Evolutionary conservation across 2,329 filamentous ascomycete species (phyloP), one percentile per base, ranked within the genome.

Genomic region (Colletotrichum tanaceti): DNA sequence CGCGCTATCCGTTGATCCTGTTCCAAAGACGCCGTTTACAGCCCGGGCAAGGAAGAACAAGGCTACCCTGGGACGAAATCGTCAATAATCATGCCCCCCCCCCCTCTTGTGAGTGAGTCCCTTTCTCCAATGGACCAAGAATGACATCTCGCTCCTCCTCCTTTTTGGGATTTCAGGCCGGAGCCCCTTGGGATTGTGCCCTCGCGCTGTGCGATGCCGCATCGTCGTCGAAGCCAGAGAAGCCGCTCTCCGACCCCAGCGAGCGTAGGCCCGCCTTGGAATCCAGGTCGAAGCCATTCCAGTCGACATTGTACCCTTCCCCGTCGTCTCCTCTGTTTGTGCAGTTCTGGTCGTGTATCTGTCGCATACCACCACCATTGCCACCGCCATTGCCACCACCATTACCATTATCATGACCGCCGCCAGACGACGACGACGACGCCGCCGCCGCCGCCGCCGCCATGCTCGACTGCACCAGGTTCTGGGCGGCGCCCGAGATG

Each of bases 401-500:
- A 5, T n/a, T n/a, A n/a, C n/a, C n/a, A n/a, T n/a, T n/a, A n/a
- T n/a, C n/a, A n/a, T n/a, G n/a, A n/a, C 24, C 24, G 24, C 28
- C 28, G 47, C 47, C 1, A 9, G 50, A 52, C n/a, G n/a, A n/a
- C n/a, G n/a, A n/a, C n/a, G n/a, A n/a, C n/a, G n/a, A n/a, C n/a
- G n/a, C n/a, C n/a, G n/a, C n/a, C n/a, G n/a, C n/a, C 5, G 41
- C 18, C 3, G 47, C 16, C 14, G 52, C 46, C 32, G 41, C 52
- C 35, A 68, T 54, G 11, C 58, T 46, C 6, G 67, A 58, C 7
- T 63, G 60, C 4, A 63, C 65, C 44, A 70, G 50, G 50, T 53
- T 70, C 52, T 63, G 55, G 0, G 65, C 68, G 3, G 65, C 64
- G 3, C 65, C 68, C 5, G 55, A 59, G n/a, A 71, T 71, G 38